Evolutionary conservation across 495 filamentous ascomycete species (phyloP), one percentile per base, ranked within the genome.

Genomic region (Aspergillus baeticus): DNA sequence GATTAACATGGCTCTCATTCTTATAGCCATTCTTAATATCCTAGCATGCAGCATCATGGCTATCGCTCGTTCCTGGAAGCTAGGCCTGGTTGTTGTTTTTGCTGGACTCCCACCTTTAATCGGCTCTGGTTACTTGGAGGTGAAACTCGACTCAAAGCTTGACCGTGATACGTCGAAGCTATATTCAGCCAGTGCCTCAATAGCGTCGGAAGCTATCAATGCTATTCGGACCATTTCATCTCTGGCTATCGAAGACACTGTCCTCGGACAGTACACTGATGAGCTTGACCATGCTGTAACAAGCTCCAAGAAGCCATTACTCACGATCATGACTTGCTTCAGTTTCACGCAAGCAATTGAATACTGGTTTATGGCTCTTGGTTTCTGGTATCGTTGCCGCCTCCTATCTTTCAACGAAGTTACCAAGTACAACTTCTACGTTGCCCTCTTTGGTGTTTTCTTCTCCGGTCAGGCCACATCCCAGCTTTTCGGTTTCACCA

Each of bases 171-270:
- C 46, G 5, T 49, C 46, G 17, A 49, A 37, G 46, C 63, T 72
- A 78, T 15, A 88, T 86, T 48, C 29, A 3, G 11, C 46, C 7
- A 49, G 46, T 20, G 90, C 91, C 13, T 85, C 83, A 63, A 95
- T 88, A 63, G 93, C 93, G 15, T 96, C 92, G 54, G 93, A 98
- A 65, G 91, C 91, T 31, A 92, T 91, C 29, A 86, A 84, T 5
- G 89, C 92, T 13, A 96, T 96, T 64, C 88, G 92, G 18, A 98
- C 92, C 23, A 90, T 98, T 15, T 91, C 92, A 11, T 87, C 87
- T 22, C 78, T 97, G 29, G 93, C 91, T 1, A 81, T 91, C 35
- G 92, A 97, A 69, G 65, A 76, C 0, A 90, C 96, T 62, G 92
- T 98, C 2, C 81, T 87, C 65, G 54, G 71, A 20, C 73, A 84